Percentiles rank a stretch among this genome's conserved stretches.
These are phyloP conservation scores for Phytophthora ramorum DNA, from an alignment of 352 stramenopile genomes.

Conservation along the genomic window DNA sequence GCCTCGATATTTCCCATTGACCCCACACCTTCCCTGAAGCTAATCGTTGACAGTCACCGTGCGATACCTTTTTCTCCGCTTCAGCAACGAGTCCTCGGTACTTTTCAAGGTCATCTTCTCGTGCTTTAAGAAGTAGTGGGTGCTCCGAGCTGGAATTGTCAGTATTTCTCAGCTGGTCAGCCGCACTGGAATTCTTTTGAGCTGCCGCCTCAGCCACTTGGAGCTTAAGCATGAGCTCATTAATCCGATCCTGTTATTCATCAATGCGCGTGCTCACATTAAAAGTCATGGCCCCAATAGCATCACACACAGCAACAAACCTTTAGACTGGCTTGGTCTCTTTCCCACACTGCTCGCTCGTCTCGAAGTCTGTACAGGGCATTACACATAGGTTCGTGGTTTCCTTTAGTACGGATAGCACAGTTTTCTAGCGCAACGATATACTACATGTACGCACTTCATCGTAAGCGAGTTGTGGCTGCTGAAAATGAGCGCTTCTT, in stretches of 20 bases:
- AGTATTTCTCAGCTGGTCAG: conserved; percentile 24
- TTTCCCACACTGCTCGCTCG: conserved; percentile 58
- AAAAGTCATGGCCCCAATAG: background rate
- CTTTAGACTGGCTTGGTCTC: conserved; percentile 56
- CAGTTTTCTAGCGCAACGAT: background rate
- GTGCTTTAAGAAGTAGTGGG: conserved; percentile 42
- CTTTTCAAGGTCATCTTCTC: conserved; percentile 61
- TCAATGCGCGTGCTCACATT: background rate
- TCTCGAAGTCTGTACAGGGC: conserved; percentile 53
- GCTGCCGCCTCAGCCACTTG: conserved; percentile 55
- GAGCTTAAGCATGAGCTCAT: conserved; percentile 62
- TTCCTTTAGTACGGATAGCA: background rate
- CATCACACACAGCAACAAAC: conserved; percentile 19
- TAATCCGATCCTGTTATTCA: conserved; percentile 46
- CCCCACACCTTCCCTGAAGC: background rate
- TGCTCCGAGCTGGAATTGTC: conserved; percentile 28
- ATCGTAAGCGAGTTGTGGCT: conserved; percentile 62
- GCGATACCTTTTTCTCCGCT: conserved; percentile 61
- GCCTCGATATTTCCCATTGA: background rate
- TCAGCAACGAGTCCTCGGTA: conserved; percentile 41
- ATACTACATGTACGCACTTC: conserved; percentile 45
- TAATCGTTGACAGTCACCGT: background rate
- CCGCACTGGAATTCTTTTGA: conserved; percentile 34
- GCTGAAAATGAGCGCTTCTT: conserved; percentile 64
- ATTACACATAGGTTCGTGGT: background rate